These are phyloP conservation scores for Talaromyces piceae DNA, from an alignment of 2,329 filamentous ascomycete genomes.

Conservation along the genomic window DNA sequence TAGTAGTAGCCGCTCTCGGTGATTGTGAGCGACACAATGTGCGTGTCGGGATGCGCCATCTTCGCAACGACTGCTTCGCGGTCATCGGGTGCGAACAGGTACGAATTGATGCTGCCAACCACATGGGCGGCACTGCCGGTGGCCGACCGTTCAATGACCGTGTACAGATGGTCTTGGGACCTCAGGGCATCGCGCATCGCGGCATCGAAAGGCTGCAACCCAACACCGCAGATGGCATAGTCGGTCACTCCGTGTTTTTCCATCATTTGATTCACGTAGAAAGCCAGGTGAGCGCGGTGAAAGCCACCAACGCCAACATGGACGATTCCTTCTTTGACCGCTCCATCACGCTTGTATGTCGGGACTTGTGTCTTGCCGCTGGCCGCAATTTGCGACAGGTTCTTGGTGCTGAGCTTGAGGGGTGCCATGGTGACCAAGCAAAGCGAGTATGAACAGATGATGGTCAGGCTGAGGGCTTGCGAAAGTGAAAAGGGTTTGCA, in stretches of 20 bases:
- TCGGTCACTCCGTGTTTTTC: slow-evolving; percentile 39
- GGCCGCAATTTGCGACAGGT: slow-evolving; percentile 30
- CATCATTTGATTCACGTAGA: slow-evolving; percentile 46
- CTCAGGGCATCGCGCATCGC: slow-evolving; percentile 45
- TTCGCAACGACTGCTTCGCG: slow-evolving; percentile 47
- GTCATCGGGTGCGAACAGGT: slow-evolving; percentile 46
- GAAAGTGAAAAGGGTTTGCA: not conserved
- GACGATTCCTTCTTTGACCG: slow-evolving; percentile 48
- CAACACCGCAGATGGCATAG: slow-evolving; percentile 48
- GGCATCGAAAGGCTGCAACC: slow-evolving; percentile 44
- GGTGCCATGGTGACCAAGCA: slow-evolving; percentile 22
- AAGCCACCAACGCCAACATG: slow-evolving; percentile 50
- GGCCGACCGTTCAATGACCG: slow-evolving; percentile 48
- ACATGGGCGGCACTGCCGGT: slow-evolving; percentile 43
- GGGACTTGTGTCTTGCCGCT: slow-evolving; percentile 20
- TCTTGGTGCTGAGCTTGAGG: slow-evolving; percentile 35
- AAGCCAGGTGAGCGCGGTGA: slow-evolving; percentile 48
- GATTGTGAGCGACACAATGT: slow-evolving; percentile 50
- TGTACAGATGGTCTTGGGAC: slow-evolving; percentile 47
- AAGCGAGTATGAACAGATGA: slow-evolving; percentile 15
- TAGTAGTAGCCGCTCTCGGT: slow-evolving; percentile 53
- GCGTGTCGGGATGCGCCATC: slow-evolving; percentile 49
- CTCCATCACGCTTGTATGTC: slow-evolving; percentile 37
- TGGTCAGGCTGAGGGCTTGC: not conserved
- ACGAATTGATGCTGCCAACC: slow-evolving; percentile 47